Percentiles rank a stretch among this genome's conserved stretches.
phyloP scores from a whole-genome alignment of 129 eudicot species.

The Tagetes patula region DNA sequence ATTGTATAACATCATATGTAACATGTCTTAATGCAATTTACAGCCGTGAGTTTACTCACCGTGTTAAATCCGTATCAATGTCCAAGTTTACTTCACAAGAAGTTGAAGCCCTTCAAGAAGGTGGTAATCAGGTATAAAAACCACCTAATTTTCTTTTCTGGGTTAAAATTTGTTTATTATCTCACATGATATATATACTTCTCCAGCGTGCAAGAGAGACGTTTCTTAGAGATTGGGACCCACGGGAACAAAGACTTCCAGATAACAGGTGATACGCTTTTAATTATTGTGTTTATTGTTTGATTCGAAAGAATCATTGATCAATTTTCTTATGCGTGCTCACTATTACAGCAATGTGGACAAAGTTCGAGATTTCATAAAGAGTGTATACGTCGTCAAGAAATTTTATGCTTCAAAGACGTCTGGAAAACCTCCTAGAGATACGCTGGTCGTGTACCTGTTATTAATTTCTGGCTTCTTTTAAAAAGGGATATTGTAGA shows the following conservation, averaged over 20 bases:
- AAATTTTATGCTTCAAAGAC: slow-evolving; percentile 58
- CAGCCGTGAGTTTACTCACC: slow-evolving; percentile 98
- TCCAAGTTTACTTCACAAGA: slow-evolving; percentile 88
- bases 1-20: slow-evolving; percentile 6
- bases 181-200: slow-evolving; percentile 29
- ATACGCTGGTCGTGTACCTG: slow-evolving; percentile 48
- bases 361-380: slow-evolving; percentile 81
- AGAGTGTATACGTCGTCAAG: slow-evolving; percentile 75
- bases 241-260: slow-evolving; percentile 68
- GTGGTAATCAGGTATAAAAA: slow-evolving; percentile 80
- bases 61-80: slow-evolving; percentile 94
- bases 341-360: slow-evolving; percentile 66
- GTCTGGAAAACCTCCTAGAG: slow-evolving; percentile 87
- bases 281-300: slow-evolving; percentile 11
- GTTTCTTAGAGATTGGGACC: slow-evolving; percentile 84
- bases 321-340: slow-evolving; percentile 14
- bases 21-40: slow-evolving; percentile 10
- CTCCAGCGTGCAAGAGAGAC: slow-evolving; percentile 89
- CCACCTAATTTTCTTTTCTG: slow-evolving; percentile 7
- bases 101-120: slow-evolving; percentile 92
- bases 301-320: neutral
- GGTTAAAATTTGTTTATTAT: slow-evolving; percentile 15
- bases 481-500: neutral
- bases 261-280: slow-evolving; percentile 63
- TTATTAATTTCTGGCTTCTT: neutral